These are phyloP conservation scores for Breynia disticha DNA, from an alignment of 441 rosid species.

Conservation along the genomic window DNA sequence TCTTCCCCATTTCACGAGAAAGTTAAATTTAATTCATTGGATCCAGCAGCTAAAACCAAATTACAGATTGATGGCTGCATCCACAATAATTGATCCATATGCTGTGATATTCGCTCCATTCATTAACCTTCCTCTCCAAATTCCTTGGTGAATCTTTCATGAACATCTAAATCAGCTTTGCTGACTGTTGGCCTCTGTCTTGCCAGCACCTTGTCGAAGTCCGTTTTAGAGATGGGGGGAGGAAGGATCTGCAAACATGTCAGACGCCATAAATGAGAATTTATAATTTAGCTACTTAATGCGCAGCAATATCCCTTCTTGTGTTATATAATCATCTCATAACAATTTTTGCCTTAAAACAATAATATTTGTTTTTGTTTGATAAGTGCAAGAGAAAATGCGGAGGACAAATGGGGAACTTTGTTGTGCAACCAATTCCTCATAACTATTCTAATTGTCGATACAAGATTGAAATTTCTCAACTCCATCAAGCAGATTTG, in stretches of 20 bases:
- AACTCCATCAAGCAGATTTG: background rate
- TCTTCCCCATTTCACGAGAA: slow-evolving; percentile 23
- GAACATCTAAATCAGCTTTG: slow-evolving; percentile 84
- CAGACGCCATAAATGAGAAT: background rate
- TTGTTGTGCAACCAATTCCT: no score
- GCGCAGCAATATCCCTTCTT: no score
- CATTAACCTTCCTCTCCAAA: slow-evolving; percentile 92
- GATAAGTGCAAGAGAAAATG: no score
- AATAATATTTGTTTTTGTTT: no score
- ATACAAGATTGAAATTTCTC: no score
- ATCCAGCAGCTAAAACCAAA: slow-evolving; percentile 30
- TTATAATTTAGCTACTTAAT: no score
- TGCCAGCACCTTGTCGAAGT: slow-evolving; percentile 88
- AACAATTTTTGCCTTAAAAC: no score
- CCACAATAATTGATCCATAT: background rate
- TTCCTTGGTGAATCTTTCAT: slow-evolving; percentile 90
- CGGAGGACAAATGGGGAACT: no score
- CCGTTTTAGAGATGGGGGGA: slow-evolving; percentile 67
- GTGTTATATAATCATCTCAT: no score
- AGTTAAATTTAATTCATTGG: slow-evolving; percentile 19
- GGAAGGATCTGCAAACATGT: slow-evolving; percentile 92
- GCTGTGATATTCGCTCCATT: no score
- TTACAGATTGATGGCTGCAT: slow-evolving; percentile 16
- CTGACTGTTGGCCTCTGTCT: slow-evolving; percentile 95
- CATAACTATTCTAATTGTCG: background rate